These are phyloP conservation scores for Rhodotorula mucilaginosa DNA, from an alignment of 1,284 basidiomycete genomes.

Conservation along the genomic window DNA sequence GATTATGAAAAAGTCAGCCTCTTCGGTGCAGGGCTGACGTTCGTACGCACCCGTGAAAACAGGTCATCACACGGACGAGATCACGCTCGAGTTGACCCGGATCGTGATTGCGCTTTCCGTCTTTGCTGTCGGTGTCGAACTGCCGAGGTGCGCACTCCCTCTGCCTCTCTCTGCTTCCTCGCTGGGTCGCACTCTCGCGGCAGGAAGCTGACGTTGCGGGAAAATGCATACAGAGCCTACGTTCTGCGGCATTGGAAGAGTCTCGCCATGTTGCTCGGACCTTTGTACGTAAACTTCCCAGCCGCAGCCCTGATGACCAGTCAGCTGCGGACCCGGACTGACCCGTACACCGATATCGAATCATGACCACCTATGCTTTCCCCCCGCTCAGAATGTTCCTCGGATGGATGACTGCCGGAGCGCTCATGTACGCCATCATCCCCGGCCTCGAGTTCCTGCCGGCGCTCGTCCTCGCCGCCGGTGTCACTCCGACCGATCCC, in stretches of 20 bases:
- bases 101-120: constrained; percentile 95
- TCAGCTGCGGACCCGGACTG: no score
- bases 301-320: no score
- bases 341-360: constrained; percentile 43
- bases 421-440: constrained; percentile 82
- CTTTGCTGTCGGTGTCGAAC: constrained; percentile 92
- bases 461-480: constrained; percentile 83
- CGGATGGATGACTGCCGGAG: constrained; percentile 46
- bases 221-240: constrained; percentile 59
- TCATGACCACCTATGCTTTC: neutral
- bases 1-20: rapidly evolving
- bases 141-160: constrained; percentile 64
- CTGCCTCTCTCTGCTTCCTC: neutral
- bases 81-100: constrained; percentile 75
- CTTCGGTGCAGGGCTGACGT: neutral
- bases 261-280: constrained; percentile 72
- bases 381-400: constrained; percentile 36
- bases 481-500: constrained; percentile 94
- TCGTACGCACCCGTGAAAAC: constrained; percentile 50
- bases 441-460: constrained; percentile 83
- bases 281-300: constrained; percentile 27
- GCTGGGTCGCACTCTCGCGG: neutral
- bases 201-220: no score
- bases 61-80: constrained; percentile 45
- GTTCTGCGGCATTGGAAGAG: constrained; percentile 87